These are phyloP conservation scores for Phoenix dactylifera DNA, from an alignment of 176 grass and related monocot genomes.

Conservation along the genomic window DNA sequence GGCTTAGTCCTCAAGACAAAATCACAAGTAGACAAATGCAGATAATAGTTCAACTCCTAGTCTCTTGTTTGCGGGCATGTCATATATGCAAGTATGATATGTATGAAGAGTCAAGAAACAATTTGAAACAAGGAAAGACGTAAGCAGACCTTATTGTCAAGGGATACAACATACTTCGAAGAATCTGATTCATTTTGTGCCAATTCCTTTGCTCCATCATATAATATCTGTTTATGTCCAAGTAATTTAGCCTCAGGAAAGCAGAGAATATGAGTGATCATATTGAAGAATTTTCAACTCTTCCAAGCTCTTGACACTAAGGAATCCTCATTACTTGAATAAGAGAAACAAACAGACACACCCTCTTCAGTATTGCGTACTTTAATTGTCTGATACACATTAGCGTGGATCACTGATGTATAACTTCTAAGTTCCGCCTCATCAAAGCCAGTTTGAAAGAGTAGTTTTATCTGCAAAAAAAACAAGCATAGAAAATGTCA, in stretches of 20 bases:
- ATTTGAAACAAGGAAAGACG: not conserved
- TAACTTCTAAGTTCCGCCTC: slow-evolving; percentile 85
- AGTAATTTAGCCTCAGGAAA: slow-evolving; percentile 10
- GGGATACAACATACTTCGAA: slow-evolving; percentile 56
- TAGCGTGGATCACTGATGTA: slow-evolving; percentile 88
- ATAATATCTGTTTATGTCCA: slow-evolving; percentile 54
- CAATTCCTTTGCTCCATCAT: slow-evolving; percentile 91
- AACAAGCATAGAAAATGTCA: slow-evolving; percentile 10
- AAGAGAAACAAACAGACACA: slow-evolving; percentile 49
- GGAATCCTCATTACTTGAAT: slow-evolving; percentile 25
- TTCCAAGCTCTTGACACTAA: slow-evolving; percentile 12
- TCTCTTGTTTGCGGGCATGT: no score
- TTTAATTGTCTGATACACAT: slow-evolving; percentile 99
- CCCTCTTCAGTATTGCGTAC: slow-evolving; percentile 78
- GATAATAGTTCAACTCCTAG: no score
- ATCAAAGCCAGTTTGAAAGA: slow-evolving; percentile 89
- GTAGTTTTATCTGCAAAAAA: slow-evolving; percentile 78
- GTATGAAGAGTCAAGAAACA: not conserved
- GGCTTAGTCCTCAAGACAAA: no score
- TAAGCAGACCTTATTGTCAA: slow-evolving; percentile 64
- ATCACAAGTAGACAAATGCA: no score
- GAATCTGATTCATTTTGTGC: slow-evolving; percentile 58
- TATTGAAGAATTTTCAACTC: slow-evolving; percentile 4
- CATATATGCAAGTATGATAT: not conserved
- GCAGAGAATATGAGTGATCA: slow-evolving; percentile 14